Evolutionary conservation across 2,329 filamentous ascomycete species (phyloP).

Genomic region (Ophiocordyceps robertsii): DNA sequence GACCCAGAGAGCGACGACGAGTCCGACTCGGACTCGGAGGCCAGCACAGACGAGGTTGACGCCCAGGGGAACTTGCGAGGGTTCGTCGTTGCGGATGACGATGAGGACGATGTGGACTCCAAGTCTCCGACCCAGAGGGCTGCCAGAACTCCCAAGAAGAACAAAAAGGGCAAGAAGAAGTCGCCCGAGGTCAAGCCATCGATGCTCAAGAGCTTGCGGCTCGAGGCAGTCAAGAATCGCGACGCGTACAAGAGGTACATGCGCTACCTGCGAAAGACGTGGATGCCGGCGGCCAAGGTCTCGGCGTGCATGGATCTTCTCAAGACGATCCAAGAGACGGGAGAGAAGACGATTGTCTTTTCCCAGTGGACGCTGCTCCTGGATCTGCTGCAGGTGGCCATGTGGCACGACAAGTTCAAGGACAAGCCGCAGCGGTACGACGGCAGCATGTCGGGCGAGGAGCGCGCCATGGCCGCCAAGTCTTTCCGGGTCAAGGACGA

Average conservation of each 20-base stretch:
- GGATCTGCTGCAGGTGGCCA: conserved; percentile 59
- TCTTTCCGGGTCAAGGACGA: conserved; percentile 50
- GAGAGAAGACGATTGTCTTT: conserved; percentile 63
- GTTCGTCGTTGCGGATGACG: conserved; percentile 16
- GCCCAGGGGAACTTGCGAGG: conserved; percentile 19
- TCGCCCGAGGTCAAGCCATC: conserved; percentile 30
- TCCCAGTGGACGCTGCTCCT: conserved; percentile 69
- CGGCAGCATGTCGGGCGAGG: conserved; percentile 58
- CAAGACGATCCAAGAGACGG: conserved; percentile 45
- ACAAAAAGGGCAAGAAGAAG: conserved; percentile 14
- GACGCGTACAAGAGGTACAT: conserved; percentile 58
- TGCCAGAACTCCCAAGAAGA: conserved; percentile 8
- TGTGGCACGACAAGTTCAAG: conserved; percentile 45
- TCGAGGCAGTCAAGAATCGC: conserved; percentile 49
- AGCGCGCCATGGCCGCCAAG: conserved; percentile 56
- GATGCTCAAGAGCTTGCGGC: conserved; percentile 52
- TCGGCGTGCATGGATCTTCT: conserved; percentile 65
- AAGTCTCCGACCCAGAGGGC: conserved; percentile 24
- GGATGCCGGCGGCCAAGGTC: conserved; percentile 69
- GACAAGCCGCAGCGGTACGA: conserved; percentile 61
- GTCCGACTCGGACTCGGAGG: conserved; percentile 1
- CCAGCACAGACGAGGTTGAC: conserved; percentile 13
- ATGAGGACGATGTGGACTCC: conserved; percentile 25
- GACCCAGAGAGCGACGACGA: conserved; percentile 13
- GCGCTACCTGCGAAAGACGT: conserved; percentile 52